Percentiles rank a stretch among this genome's conserved stretches.
These are phyloP conservation scores for Rhizopogon vinicolor DNA, from an alignment of 768 basidiomycete genomes.

Conservation along the genomic window DNA sequence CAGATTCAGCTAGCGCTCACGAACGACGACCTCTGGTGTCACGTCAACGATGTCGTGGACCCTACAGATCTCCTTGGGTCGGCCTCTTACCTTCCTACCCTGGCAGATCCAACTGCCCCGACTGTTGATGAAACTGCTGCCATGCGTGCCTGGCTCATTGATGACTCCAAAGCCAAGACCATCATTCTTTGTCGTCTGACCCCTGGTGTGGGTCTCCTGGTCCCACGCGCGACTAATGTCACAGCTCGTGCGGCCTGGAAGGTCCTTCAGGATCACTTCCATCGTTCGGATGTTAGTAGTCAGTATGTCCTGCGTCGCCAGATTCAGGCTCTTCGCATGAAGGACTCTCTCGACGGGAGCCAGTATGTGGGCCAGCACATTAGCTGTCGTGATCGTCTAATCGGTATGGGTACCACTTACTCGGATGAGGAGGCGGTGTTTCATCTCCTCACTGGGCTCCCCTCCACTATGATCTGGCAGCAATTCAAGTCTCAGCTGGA, in stretches of 20 bases:
- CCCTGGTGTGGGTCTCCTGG: too few species aligned
- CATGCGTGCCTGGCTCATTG: not conserved
- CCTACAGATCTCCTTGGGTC: not conserved
- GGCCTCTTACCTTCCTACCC: not conserved
- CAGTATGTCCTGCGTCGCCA: too few species aligned
- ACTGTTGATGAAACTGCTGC: not conserved
- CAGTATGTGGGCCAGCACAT: not conserved
- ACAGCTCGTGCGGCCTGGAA: not conserved
- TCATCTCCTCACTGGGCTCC: not conserved
- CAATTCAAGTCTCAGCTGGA: too few species aligned
- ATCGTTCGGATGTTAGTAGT: too few species aligned
- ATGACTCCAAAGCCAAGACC: not conserved
- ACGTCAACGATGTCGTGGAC: not conserved
- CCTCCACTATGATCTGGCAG: not conserved
- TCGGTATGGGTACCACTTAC: not conserved
- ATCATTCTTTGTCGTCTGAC: not conserved
- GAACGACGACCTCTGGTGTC: conserved; percentile 1
- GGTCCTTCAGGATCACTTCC: not conserved
- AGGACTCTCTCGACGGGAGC: not conserved
- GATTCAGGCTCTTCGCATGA: not conserved
- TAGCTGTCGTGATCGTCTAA: not conserved
- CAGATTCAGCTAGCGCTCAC: not conserved
- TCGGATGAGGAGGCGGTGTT: not conserved
- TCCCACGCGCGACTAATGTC: not conserved
- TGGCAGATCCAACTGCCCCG: not conserved